phyloP scores from a whole-genome alignment of 441 rosid genomes.

The Melianthus villosus region DNA sequence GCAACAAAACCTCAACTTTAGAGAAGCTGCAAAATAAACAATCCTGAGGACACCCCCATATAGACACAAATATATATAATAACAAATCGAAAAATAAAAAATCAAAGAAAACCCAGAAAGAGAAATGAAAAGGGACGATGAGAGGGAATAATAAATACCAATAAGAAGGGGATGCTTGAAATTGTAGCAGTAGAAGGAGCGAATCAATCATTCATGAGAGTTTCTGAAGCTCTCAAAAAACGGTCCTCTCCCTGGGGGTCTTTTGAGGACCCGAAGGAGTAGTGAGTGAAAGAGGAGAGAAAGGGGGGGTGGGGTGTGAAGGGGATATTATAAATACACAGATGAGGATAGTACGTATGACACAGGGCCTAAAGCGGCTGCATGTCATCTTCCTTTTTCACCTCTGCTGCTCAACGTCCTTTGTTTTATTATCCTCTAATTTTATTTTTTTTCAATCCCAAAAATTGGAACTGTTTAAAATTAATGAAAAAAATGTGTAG shows the following conservation, averaged over 20 bases:
- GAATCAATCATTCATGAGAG: conserved; percentile 23
- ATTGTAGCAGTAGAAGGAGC: conserved; percentile 19
- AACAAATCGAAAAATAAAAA: conserved; percentile 4
- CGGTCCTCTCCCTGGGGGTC: too few relatives aligned
- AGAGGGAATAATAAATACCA: conserved; percentile 19
- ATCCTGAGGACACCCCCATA: too few relatives aligned
- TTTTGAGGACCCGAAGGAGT: conserved; percentile 19
- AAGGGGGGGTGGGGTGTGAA: not conserved
- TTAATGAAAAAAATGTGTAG: too few relatives aligned
- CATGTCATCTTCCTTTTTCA: conserved; percentile 14
- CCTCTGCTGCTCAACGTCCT: conserved; percentile 10
- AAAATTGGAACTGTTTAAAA: too few relatives aligned
- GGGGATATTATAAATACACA: too few relatives aligned
- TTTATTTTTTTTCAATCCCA: not conserved
- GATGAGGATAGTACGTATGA: too few relatives aligned
- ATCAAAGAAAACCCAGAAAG: conserved; percentile 7
- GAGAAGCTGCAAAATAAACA: too few relatives aligned
- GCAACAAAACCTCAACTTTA: too few relatives aligned
- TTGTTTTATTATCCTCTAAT: not conserved
- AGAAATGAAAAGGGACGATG: conserved; percentile 1
- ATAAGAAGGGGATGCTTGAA: conserved; percentile 19
- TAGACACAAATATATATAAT: too few relatives aligned
- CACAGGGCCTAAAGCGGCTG: conserved; percentile 14
- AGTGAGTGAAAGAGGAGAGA: conserved; percentile 18
- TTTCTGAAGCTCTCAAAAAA: too few relatives aligned